These are phyloP conservation scores for Craterostigma plantagineum DNA, from an alignment of 257 asterid species.

Conservation along the genomic window DNA sequence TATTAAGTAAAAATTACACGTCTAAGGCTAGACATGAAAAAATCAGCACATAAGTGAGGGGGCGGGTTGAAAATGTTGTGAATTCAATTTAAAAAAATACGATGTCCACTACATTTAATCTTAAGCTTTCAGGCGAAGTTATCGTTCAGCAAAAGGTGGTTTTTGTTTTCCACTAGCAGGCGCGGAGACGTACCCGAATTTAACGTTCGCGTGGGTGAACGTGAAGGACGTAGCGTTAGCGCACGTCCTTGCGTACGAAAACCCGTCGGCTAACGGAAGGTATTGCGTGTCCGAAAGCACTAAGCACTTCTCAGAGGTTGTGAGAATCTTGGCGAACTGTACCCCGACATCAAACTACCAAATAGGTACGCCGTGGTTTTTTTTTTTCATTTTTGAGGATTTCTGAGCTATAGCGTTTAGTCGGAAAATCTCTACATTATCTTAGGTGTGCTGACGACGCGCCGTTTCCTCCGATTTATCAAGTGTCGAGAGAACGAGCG, in stretches of 20 bases:
- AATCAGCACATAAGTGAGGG: no score
- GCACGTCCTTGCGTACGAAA: conserved; percentile 16
- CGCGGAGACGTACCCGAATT: conserved; percentile 25
- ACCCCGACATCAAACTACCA: conserved; percentile 25
- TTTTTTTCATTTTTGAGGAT: background rate
- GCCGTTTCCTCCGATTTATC: background rate
- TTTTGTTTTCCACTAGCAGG: no score
- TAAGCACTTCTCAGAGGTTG: conserved; percentile 24
- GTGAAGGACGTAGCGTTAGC: conserved; percentile 27
- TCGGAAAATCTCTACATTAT: background rate
- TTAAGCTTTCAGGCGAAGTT: no score
- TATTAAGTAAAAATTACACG: no score
- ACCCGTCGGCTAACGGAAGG: conserved; percentile 19
- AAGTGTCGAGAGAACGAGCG: background rate
- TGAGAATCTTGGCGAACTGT: conserved; percentile 23
- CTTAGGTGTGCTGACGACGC: background rate
- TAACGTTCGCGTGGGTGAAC: conserved; percentile 31
- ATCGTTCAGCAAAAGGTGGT: no score
- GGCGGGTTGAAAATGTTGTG: no score
- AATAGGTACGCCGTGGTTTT: conserved; percentile 15
- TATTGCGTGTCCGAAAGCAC: conserved; percentile 14
- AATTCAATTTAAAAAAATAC: no score
- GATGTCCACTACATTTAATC: no score
- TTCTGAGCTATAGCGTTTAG: background rate
- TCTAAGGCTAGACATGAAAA: no score